Conservation (phyloP, 108 stramenopile species). For the Fragilariopsis cylindrus region DNA sequence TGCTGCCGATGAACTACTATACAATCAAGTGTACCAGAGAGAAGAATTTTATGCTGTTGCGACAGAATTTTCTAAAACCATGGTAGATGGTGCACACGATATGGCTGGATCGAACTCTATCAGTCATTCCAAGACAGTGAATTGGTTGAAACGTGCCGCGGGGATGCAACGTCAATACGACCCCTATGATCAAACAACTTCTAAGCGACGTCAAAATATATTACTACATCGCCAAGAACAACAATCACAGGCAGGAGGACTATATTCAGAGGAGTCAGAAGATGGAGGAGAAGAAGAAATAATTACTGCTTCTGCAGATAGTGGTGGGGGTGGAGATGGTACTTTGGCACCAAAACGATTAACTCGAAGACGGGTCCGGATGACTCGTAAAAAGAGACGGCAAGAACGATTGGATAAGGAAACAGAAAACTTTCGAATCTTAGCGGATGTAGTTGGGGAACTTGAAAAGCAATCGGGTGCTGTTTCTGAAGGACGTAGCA, state of each 20-base stretch:
- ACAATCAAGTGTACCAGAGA: slow-evolving; percentile 25
- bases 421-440: slow-evolving; percentile 9
- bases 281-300: slow-evolving; percentile 2
- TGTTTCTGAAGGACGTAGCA: background rate
- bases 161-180: slow-evolving; percentile 26
- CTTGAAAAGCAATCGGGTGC: background rate
- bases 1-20: slow-evolving; percentile 9
- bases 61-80: slow-evolving; percentile 18
- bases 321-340: background rate
- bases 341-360: slow-evolving; percentile 12
- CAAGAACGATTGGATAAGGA: slow-evolving; percentile 26
- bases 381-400: slow-evolving; percentile 21
- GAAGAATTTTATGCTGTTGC: slow-evolving; percentile 34
- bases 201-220: too few species aligned
- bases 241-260: background rate
- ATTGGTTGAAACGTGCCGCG: slow-evolving; percentile 32
- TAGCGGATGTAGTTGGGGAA: slow-evolving; percentile 21
- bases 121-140: slow-evolving; percentile 21
- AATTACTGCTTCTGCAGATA: background rate
- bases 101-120: background rate
- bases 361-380: slow-evolving; percentile 24
- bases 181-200: slow-evolving; percentile 11
- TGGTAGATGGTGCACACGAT: slow-evolving; percentile 8
- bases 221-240: background rate
- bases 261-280: slow-evolving; percentile 7